Percentiles rank a stretch among this genome's conserved stretches.
Evolutionary conservation across 2,329 filamentous ascomycete genomes (phyloP).

Genomic region (Pseudogymnoascus sp.): DNA sequence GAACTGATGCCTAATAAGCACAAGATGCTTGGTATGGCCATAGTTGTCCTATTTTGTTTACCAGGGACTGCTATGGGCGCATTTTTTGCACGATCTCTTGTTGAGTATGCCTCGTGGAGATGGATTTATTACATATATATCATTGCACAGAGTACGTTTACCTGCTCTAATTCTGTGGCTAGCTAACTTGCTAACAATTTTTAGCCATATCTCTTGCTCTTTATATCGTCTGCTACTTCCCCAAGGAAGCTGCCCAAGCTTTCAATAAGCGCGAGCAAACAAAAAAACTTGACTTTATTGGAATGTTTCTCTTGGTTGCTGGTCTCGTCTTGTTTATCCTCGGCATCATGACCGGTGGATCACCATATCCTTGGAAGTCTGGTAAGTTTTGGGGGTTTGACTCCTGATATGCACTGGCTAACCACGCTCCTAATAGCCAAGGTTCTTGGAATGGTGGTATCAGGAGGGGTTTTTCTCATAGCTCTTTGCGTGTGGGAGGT

Average conservation of each 20-base stretch:
- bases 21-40: constrained; percentile 25
- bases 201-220: constrained; percentile 30
- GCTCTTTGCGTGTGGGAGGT: constrained; percentile 23
- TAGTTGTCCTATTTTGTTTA: constrained; percentile 20
- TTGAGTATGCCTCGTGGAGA: constrained; percentile 25
- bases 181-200: constrained; percentile 18
- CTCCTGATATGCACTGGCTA: neutral
- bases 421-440: neutral
- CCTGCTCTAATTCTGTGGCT: constrained; percentile 13
- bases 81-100: constrained; percentile 26
- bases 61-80: constrained; percentile 9
- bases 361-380: constrained; percentile 21
- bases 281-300: constrained; percentile 24
- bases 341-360: constrained; percentile 26
- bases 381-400: neutral
- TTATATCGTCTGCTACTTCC: constrained; percentile 35
- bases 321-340: constrained; percentile 26
- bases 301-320: constrained; percentile 23
- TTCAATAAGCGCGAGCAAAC: constrained; percentile 25
- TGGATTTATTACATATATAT: constrained; percentile 39
- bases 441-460: constrained; percentile 25
- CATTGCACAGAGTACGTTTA: constrained; percentile 26
- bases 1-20: constrained; percentile 38
- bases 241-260: constrained; percentile 22
- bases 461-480: constrained; percentile 22